phyloP scores from a whole-genome alignment of 2,329 filamentous ascomycete species.

The Fonsecaea pugnacius region DNA sequence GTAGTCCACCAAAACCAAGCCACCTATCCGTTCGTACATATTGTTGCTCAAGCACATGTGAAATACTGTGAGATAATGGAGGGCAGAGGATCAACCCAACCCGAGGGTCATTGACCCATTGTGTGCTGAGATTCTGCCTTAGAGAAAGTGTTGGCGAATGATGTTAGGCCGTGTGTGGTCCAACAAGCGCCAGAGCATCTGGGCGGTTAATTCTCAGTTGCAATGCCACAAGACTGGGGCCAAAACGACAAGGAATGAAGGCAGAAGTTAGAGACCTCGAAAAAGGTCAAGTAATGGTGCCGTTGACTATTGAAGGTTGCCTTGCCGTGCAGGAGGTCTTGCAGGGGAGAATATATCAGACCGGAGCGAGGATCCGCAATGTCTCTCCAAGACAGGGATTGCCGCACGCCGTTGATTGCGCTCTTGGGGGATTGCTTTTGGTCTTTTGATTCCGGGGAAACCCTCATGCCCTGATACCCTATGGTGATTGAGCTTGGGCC shows the following conservation, averaged over 20 bases:
- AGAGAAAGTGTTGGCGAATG: slow-evolving; percentile 21
- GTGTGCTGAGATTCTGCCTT: slow-evolving; percentile 24
- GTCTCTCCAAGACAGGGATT: slow-evolving; percentile 14
- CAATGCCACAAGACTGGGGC: slow-evolving; percentile 21
- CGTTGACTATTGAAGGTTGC: slow-evolving; percentile 11
- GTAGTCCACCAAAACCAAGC: slow-evolving; percentile 3
- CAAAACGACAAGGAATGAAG: slow-evolving; percentile 7
- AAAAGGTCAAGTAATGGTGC: slow-evolving; percentile 8
- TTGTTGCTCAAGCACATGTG: slow-evolving; percentile 11
- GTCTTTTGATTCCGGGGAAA: not conserved
- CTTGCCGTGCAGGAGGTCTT: slow-evolving; percentile 9
- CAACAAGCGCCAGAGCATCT: slow-evolving; percentile 32
- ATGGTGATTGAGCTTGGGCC: not conserved
- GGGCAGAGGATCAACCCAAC: slow-evolving; percentile 6
- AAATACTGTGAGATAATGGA: slow-evolving; percentile 23
- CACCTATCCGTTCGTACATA: slow-evolving; percentile 4
- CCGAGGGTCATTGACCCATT: not conserved
- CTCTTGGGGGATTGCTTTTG: not conserved
- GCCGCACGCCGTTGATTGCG: slow-evolving; percentile 18
- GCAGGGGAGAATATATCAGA: slow-evolving; percentile 14
- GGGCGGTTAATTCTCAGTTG: slow-evolving; percentile 29
- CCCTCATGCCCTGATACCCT: not conserved
- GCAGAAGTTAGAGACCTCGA: not conserved
- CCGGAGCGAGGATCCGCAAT: slow-evolving; percentile 6
- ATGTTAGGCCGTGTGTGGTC: slow-evolving; percentile 13